These are phyloP conservation scores for Irpex sp. DNA, from an alignment of 1,284 basidiomycete species.

Conservation along the genomic window DNA sequence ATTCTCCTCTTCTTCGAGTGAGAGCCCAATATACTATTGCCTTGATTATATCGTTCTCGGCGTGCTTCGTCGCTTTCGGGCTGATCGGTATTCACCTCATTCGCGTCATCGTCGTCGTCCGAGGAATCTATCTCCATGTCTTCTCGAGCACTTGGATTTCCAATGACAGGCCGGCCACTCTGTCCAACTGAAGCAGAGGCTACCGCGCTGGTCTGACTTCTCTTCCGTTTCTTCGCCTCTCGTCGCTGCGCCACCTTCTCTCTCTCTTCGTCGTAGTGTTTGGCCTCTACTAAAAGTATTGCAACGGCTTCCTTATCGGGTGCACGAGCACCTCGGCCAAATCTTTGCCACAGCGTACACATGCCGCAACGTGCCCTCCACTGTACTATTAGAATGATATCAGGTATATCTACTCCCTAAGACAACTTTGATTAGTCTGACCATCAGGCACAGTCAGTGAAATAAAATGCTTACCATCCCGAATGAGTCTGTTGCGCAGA, in stretches of 20 bases:
- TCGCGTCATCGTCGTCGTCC: not conserved
- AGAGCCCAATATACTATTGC: not conserved
- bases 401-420: conserved; percentile 30
- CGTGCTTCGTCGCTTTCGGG: not conserved
- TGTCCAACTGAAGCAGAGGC: not conserved
- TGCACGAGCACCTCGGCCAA: conserved; percentile 16
- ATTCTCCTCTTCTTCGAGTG: not conserved
- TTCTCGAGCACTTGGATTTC: not conserved
- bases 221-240: not conserved
- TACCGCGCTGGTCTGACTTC: not conserved
- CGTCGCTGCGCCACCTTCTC: not conserved
- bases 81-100: not conserved
- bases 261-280: conserved; percentile 12
- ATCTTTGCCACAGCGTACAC: conserved; percentile 17
- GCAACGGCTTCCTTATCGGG: conserved; percentile 6
- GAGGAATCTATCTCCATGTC: not conserved
- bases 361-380: conserved; percentile 20
- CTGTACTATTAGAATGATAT: conserved; percentile 31
- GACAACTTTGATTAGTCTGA: not conserved
- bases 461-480: conserved; percentile 27
- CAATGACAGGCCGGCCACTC: not conserved
- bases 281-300: conserved; percentile 14
- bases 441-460: not conserved
- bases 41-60: not conserved
- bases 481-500: conserved; percentile 27